Conservation (phyloP, 768 basidiomycete species). For the Mycena albidolilacea region DNA sequence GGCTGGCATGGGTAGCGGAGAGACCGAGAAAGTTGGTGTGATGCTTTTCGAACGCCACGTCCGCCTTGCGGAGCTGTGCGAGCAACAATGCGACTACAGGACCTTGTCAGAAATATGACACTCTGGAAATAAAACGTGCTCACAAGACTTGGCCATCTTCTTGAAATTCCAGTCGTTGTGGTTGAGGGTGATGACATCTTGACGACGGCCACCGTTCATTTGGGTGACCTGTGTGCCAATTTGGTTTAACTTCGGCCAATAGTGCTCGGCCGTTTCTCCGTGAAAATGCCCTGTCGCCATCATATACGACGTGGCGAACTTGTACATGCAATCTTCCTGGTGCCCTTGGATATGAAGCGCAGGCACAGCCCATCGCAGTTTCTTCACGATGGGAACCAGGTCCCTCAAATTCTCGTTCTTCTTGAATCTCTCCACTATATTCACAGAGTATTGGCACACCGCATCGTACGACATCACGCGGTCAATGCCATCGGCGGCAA, state of each 20-base stretch:
- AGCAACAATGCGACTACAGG: background rate
- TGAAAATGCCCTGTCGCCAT: constrained; percentile 38
- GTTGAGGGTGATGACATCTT: constrained; percentile 41
- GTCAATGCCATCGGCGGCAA: background rate
- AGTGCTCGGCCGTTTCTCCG: constrained; percentile 10
- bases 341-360: constrained; percentile 42
- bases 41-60: background rate
- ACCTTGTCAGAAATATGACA: background rate
- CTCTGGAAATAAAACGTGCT: background rate
- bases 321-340: constrained; percentile 37
- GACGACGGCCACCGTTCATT: constrained; percentile 41
- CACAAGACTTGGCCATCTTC: constrained; percentile 26
- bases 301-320: constrained; percentile 36
- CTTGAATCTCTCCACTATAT: constrained; percentile 32
- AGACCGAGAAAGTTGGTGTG: background rate
- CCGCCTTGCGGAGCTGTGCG: background rate
- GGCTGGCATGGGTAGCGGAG: background rate
- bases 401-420: constrained; percentile 18
- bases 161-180: constrained; percentile 42
- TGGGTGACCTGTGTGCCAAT: constrained; percentile 38
- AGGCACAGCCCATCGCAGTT: constrained; percentile 35
- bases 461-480: constrained; percentile 33
- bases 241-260: constrained; percentile 21
- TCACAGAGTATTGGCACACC: constrained; percentile 36
- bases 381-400: constrained; percentile 21